Evolutionary conservation across 2,329 filamentous ascomycete species (phyloP).

Genomic region (Helicocarpus griseus): DNA sequence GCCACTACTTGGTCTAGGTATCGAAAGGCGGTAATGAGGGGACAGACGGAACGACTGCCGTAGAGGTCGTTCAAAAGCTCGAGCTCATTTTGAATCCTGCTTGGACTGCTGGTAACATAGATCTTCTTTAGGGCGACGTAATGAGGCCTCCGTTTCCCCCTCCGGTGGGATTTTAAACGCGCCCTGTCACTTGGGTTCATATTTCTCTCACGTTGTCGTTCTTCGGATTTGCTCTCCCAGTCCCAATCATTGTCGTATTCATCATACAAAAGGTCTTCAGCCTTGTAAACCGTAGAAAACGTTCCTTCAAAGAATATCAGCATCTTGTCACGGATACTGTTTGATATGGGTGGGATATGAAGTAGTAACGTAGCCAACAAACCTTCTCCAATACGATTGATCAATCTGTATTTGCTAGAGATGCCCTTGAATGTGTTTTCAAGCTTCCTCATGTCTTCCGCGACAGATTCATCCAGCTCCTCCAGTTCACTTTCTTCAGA

Average conservation of each 20-base stretch:
- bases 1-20: slow-evolving; percentile 90
- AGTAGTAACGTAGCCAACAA: no score
- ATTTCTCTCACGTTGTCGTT: slow-evolving; percentile 17
- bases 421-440: slow-evolving; percentile 76
- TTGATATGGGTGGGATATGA: no score
- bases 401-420: slow-evolving; percentile 71
- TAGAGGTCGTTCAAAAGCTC: slow-evolving; percentile 83
- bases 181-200: slow-evolving; percentile 15
- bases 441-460: slow-evolving; percentile 79
- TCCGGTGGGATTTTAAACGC: slow-evolving; percentile 10
- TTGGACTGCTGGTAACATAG: slow-evolving; percentile 91
- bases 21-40: slow-evolving; percentile 93
- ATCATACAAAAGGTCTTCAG: slow-evolving; percentile 82
- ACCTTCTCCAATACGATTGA: slow-evolving; percentile 97
- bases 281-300: slow-evolving; percentile 98
- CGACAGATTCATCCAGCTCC: slow-evolving; percentile 45
- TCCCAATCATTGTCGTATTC: slow-evolving; percentile 84
- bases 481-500: slow-evolving; percentile 20
- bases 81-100: slow-evolving; percentile 90
- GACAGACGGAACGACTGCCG: slow-evolving; percentile 76
- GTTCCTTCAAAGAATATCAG: slow-evolving; percentile 53
- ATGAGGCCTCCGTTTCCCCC: slow-evolving; percentile 47
- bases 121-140: slow-evolving; percentile 99
- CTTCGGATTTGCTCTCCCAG: slow-evolving; percentile 46
- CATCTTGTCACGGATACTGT: no score